phyloP scores from a whole-genome alignment of 208 protist genomes.

The Spongospora subterranea region DNA sequence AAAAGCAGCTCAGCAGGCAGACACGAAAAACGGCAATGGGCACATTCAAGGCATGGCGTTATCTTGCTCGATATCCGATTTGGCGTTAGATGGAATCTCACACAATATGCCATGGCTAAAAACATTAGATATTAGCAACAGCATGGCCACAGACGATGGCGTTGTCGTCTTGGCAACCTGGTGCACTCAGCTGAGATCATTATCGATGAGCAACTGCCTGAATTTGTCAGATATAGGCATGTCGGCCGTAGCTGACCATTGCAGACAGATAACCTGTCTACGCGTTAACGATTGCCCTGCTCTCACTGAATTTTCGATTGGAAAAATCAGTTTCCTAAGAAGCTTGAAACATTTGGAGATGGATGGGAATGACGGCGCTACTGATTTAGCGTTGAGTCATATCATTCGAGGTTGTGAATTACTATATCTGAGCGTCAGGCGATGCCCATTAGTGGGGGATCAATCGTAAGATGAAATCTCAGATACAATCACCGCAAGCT shows the following conservation, averaged over 20 bases:
- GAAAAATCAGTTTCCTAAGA: background rate
- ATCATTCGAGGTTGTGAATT: conserved; percentile 12
- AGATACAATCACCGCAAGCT: background rate
- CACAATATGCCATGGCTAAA: background rate
- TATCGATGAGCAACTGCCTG: background rate
- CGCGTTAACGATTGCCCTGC: background rate
- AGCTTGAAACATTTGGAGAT: background rate
- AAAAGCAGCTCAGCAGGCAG: too few species aligned
- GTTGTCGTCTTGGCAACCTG: background rate
- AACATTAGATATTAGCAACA: background rate
- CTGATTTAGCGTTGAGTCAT: background rate
- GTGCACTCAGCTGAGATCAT: background rate
- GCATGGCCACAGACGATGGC: background rate
- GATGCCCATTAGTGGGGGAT: conserved; percentile 9
- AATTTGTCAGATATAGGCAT: background rate
- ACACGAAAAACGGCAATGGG: too few species aligned
- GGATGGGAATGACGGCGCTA: background rate
- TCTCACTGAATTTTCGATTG: background rate
- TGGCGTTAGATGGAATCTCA: background rate
- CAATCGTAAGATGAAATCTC: background rate
- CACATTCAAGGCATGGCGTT: too few species aligned
- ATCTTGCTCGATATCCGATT: too few species aligned
- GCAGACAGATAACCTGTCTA: background rate
- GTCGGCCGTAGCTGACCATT: background rate
- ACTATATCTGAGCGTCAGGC: background rate